Evolutionary conservation across 441 rosid genomes (phyloP).

Genomic region (Populus hybrid): DNA sequence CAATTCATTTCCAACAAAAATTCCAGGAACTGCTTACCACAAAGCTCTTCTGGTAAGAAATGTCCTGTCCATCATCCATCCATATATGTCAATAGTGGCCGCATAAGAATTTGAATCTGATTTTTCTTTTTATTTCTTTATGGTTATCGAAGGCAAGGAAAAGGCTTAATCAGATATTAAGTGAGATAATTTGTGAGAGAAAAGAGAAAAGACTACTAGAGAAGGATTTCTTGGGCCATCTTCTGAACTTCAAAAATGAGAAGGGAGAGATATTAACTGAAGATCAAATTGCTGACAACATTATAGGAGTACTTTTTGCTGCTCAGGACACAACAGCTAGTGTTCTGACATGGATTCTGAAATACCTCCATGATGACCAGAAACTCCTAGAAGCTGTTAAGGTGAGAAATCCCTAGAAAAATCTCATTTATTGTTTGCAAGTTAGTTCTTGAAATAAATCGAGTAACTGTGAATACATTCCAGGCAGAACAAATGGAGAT

Average conservation of each 20-base stretch:
- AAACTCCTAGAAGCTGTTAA: constrained; percentile 69
- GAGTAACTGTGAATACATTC: neutral
- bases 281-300: constrained; percentile 70
- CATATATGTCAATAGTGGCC: neutral
- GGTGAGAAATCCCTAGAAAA: constrained; percentile 32
- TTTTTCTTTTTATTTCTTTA: neutral
- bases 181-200: constrained; percentile 59
- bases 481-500: constrained; percentile 77
- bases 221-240: constrained; percentile 53
- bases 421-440: too few species aligned
- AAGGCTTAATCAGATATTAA: constrained; percentile 45
- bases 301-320: constrained; percentile 89
- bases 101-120: neutral
- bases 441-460: neutral
- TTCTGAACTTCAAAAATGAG: constrained; percentile 49
- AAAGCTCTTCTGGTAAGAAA: constrained; percentile 63
- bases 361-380: constrained; percentile 64
- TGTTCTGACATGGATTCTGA: constrained; percentile 82
- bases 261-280: constrained; percentile 41
- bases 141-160: constrained; percentile 62
- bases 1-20: constrained; percentile 67
- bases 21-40: constrained; percentile 80
- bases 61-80: neutral
- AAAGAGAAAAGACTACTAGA: constrained; percentile 54
- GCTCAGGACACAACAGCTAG: constrained; percentile 97